Percentiles rank a stretch among this genome's conserved stretches.
Evolutionary conservation across 441 rosid genomes (phyloP).

Genomic region (Croton setiger): DNA sequence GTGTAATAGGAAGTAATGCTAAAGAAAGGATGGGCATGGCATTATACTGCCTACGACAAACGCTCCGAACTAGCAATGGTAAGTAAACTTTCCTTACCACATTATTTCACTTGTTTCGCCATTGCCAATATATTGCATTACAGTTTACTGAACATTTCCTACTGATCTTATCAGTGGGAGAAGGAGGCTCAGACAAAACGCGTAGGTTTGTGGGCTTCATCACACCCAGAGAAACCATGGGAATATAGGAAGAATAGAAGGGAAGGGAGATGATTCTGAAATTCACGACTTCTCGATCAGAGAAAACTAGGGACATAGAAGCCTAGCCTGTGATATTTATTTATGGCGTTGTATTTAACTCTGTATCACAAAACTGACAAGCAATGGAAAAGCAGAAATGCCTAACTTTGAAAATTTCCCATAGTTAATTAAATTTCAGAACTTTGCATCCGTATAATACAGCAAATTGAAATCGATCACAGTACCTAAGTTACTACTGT

Average conservation of each 20-base stretch:
- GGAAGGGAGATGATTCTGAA: slow-evolving; percentile 26
- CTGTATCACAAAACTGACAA: not conserved
- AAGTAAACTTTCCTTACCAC: slow-evolving; percentile 11
- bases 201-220: slow-evolving; percentile 66
- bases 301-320: not conserved
- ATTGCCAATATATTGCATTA: no score
- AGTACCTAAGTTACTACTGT: no score
- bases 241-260: slow-evolving; percentile 66
- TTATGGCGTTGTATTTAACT: not conserved
- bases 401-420: not conserved
- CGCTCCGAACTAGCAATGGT: slow-evolving; percentile 55
- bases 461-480: not conserved
- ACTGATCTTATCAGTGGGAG: slow-evolving; percentile 58
- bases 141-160: not conserved
- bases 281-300: not conserved
- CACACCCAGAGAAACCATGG: slow-evolving; percentile 83
- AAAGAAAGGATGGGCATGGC: slow-evolving; percentile 85
- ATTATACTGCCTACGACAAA: slow-evolving; percentile 59
- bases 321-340: not conserved
- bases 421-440: not conserved
- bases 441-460: no score
- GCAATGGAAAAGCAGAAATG: not conserved
- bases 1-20: slow-evolving; percentile 59
- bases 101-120: not conserved
- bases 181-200: slow-evolving; percentile 59